A percentile compares a stretch with the other conserved stretches of the same genome.
phyloP scores from a whole-genome alignment of 2,329 filamentous ascomycete genomes.

The Diplodia sapinea region DNA sequence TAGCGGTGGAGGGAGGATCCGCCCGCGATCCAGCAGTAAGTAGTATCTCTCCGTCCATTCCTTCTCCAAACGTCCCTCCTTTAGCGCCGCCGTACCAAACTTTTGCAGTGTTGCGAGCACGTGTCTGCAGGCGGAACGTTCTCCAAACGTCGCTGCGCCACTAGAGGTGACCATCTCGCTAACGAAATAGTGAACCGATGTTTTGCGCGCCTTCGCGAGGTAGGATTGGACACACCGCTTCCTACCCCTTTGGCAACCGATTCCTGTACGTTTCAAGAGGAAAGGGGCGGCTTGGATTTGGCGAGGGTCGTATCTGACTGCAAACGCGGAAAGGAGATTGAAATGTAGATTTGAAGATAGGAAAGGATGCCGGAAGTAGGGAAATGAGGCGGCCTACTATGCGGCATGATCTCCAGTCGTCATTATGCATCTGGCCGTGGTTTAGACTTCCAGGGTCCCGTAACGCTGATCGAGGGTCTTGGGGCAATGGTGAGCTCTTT shows the following conservation, averaged over 20 bases:
- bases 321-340: not conserved
- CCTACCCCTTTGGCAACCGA: not conserved
- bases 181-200: not conserved
- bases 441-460: conserved; percentile 4
- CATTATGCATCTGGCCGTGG: conserved; percentile 8
- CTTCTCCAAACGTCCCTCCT: not conserved
- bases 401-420: not conserved
- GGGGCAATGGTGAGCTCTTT: not conserved
- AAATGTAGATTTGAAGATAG: not conserved
- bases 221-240: not conserved
- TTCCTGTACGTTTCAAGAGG: not conserved
- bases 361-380: not conserved
- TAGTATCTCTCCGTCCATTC: not conserved
- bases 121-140: not conserved
- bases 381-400: not conserved
- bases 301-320: not conserved
- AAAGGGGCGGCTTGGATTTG: not conserved
- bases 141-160: not conserved
- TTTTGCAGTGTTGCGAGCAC: not conserved
- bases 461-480: conserved; percentile 10
- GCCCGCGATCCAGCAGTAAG: not conserved
- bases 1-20: not conserved
- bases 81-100: not conserved
- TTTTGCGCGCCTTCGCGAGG: not conserved
- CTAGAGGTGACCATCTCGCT: not conserved